Evolutionary conservation across 2,329 filamentous ascomycete species (phyloP).

Genomic region (Botrytis fragariae): DNA sequence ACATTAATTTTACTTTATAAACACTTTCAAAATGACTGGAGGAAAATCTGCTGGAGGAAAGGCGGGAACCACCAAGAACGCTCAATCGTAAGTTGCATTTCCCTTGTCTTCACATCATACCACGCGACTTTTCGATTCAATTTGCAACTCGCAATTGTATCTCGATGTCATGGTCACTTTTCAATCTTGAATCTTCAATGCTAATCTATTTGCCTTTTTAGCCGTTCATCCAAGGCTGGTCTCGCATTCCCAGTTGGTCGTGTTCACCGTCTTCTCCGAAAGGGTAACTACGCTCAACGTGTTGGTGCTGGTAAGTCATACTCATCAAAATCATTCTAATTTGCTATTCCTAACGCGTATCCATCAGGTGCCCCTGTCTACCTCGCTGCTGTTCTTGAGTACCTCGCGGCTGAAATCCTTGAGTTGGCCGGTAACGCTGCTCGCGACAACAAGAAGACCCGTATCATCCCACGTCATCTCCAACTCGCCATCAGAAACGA

Average conservation of each 20-base stretch:
- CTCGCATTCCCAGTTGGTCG: constrained; percentile 98
- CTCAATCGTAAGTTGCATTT: constrained; percentile 83
- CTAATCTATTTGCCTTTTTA: constrained; percentile 42
- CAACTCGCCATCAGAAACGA: constrained; percentile 99
- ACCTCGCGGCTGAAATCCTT: constrained; percentile 97
- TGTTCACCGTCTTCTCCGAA: constrained; percentile 98
- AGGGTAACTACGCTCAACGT: constrained; percentile 99
- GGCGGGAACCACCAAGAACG: constrained; percentile 98
- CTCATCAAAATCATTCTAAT: constrained; percentile 13
- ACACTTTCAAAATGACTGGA: constrained; percentile 92
- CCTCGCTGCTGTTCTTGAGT: constrained; percentile 95
- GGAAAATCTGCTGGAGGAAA: constrained; percentile 97
- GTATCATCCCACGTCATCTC: constrained; percentile 98
- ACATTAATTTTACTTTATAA: constrained; percentile 35
- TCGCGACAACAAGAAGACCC: constrained; percentile 99
- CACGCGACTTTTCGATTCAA: constrained; percentile 20
- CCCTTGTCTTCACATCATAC: constrained; percentile 16
- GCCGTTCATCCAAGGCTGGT: constrained; percentile 98
- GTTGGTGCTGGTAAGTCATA: constrained; percentile 78
- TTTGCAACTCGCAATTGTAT: constrained; percentile 35
- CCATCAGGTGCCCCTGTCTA: constrained; percentile 79
- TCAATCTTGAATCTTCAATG: constrained; percentile 42
- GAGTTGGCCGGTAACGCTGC: constrained; percentile 98
- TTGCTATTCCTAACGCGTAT: constrained; percentile 31
- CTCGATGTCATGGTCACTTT: not conserved